Evolutionary conservation across 192 early-diverging fungal genomes (phyloP), one percentile per base, ranked within the genome.

Genomic region (Coemansia javaensis): DNA sequence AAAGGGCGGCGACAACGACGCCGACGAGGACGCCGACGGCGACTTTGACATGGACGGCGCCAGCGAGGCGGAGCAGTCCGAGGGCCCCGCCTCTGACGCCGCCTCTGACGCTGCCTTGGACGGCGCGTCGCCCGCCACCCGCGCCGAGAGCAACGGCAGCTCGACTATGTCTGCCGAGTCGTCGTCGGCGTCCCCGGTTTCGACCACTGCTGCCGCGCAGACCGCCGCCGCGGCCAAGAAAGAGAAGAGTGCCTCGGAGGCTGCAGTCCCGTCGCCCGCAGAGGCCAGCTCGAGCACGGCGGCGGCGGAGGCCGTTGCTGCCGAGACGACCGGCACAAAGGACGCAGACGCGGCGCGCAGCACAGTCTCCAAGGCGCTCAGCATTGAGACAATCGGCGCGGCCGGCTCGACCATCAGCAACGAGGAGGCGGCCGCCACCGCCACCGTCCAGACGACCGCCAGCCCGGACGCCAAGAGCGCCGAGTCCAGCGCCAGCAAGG

Each of bases 361-460:
- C 33, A 43, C 54, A 1, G 38, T 51, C 14, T 31, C 50, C 21
- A 56, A 57, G 47, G 50, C 67, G 5, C 38, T 71, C 42, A 59
- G 47, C 48, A 71, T 71, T 23, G 67, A 71, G 52, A 59, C 55
- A 10, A 41, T 71, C 28, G 56, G 56, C 32, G 47, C 12, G 1
- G 35, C 32, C 16, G 17, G 23, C 20, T 15, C 7, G 36, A 41
- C 22, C 15, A 27, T 40, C 24, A 28, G 25, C 27, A 30, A 18
- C 25, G 36, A 44, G 32, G 44, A 44, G 3, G 24, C 40, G 0
- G 18, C 24, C 21, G 7, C 58, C 10, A 24, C 39, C 13, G 13
- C 32, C 11, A 13, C 32, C 4, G 27, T 32, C 8, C n/a, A n/a
- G n/a, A 32, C 28, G n/a, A 14, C 27, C 20, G 24, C 23, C n/a